Percentiles rank a stretch among this genome's conserved stretches.
These are phyloP conservation scores for Phaeosphaeria sp. DNA, from an alignment of 2,329 filamentous ascomycete species.

Conservation along the genomic window DNA sequence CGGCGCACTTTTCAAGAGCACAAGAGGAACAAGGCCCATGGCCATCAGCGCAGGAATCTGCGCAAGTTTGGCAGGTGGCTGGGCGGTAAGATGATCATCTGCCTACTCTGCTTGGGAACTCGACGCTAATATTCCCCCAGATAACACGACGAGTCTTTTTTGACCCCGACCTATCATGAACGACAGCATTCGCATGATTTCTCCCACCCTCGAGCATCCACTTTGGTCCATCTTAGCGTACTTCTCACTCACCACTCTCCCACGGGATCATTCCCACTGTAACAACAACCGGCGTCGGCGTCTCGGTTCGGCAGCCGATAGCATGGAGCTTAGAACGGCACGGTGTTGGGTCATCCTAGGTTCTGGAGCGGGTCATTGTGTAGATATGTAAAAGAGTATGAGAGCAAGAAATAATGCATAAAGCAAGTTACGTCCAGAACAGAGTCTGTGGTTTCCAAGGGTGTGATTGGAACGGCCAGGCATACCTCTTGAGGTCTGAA, in stretches of 20 bases:
- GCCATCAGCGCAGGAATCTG: conserved; percentile 92
- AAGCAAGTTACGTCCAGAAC: conserved; percentile 1
- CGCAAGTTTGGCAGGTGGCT: conserved; percentile 80
- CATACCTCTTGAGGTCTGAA: neutral
- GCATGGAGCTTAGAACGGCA: conserved; percentile 1
- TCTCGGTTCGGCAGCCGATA: neutral
- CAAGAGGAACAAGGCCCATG: conserved; percentile 88
- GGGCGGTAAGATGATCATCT: conserved; percentile 69
- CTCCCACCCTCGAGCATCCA: conserved; percentile 1
- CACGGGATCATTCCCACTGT: conserved; percentile 6
- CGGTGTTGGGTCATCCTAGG: neutral
- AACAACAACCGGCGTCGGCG: conserved; percentile 6
- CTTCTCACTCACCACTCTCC: conserved; percentile 11
- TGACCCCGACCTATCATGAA: conserved; percentile 21
- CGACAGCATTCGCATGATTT: neutral
- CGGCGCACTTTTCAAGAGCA: conserved; percentile 97
- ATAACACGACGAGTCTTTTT: conserved; percentile 38
- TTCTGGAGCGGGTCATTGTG: conserved; percentile 2
- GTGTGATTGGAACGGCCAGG: neutral
- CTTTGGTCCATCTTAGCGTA: conserved; percentile 8
- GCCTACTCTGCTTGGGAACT: neutral
- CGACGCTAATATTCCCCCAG: conserved; percentile 15
- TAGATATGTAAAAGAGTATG: conserved; percentile 12
- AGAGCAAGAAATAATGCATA: conserved; percentile 8
- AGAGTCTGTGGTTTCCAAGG: neutral